Evolutionary conservation across 23 red algal species (phyloP), one percentile per base, ranked within the genome.

Genomic region (Agarophyton chilense): DNA sequence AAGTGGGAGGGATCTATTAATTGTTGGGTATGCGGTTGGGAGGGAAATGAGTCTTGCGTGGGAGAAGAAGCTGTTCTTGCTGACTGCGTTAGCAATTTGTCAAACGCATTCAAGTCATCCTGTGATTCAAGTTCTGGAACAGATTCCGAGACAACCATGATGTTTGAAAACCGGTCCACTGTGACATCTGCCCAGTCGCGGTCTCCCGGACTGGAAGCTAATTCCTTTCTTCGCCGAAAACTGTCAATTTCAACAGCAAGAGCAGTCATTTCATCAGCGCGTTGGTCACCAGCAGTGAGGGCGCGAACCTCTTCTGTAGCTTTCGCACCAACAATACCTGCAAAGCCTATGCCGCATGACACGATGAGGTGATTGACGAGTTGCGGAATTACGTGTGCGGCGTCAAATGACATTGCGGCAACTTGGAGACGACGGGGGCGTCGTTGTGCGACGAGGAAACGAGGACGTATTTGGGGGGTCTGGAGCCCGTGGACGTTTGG

Each of bases 311-410:
- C 52, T n/a, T 89, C 85, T 34, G 85, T 89, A 14, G 85, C 85
- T 41, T 89, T 89, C 21, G 85, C 70, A 54, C 85, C 85, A n/a
- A 72, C 70, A 56, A 89, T 89, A 1, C 85, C 85, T 22, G 85
- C 85, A 5, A 89, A 53, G 4, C 85, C 85, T 0, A 89, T 79
- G 19, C 85, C 85, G 31, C 85, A 89, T 18, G 85, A 89, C 28
- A 89, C 60, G 33, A 89, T 39, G 14, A 89, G 85, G 26, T 89
- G 85, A 57, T 89, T 89, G 12, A 89, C 36, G 19, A 89, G 56
- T 41, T 89, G 43, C 34, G 85, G 85, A 10, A 89, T 52, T 47
- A 71, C 38, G 72, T 89, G 54, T 18, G 54, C 68, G 32, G 68
- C 41, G 21, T 74, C 68, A 29, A 74, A 47, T 24, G 68, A 46